Evolutionary conservation across 1,139 yeast species (phyloP).

Genomic region (Ogataea hybrid): DNA sequence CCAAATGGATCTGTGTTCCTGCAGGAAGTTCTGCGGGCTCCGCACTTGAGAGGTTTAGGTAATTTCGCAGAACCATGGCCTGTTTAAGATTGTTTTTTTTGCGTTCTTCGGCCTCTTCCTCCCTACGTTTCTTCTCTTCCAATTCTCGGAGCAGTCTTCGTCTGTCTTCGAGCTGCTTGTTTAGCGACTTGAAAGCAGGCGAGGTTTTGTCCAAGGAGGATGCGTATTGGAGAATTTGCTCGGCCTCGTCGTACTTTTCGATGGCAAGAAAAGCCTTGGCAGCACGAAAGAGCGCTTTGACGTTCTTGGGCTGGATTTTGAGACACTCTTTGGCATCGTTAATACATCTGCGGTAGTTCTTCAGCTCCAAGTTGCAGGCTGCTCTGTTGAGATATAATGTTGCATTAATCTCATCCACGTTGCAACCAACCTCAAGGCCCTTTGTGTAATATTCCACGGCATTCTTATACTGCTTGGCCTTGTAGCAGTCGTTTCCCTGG

Average conservation of each 20-base stretch:
- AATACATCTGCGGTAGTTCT: conserved; percentile 81
- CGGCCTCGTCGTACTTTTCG: conserved; percentile 70
- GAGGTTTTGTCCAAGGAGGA: conserved; percentile 56
- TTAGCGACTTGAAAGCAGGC: conserved; percentile 46
- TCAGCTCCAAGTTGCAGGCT: conserved; percentile 83
- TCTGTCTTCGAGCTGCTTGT: conserved; percentile 40
- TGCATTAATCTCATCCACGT: conserved; percentile 50
- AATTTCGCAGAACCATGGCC: conserved; percentile 57
- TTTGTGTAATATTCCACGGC: conserved; percentile 80
- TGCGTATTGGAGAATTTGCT: conserved; percentile 65
- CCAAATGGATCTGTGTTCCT: conserved; percentile 52
- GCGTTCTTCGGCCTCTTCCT: conserved; percentile 33
- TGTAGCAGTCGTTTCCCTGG: conserved; percentile 90
- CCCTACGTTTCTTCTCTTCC: conserved; percentile 24
- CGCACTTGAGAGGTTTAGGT: conserved; percentile 45
- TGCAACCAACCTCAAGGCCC: conserved; percentile 72
- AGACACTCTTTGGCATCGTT: conserved; percentile 82
- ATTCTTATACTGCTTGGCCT: conserved; percentile 62
- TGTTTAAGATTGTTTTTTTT: conserved; percentile 42
- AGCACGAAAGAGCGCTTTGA: conserved; percentile 84
- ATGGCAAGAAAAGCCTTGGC: conserved; percentile 77
- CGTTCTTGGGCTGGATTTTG: conserved; percentile 59
- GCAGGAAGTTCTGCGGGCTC: conserved; percentile 51
- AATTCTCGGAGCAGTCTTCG: conserved; percentile 30
- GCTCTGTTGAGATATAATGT: conserved; percentile 81